These are phyloP conservation scores for Flaveria robusta DNA, from an alignment of 129 eudicot species.

Conservation along the genomic window DNA sequence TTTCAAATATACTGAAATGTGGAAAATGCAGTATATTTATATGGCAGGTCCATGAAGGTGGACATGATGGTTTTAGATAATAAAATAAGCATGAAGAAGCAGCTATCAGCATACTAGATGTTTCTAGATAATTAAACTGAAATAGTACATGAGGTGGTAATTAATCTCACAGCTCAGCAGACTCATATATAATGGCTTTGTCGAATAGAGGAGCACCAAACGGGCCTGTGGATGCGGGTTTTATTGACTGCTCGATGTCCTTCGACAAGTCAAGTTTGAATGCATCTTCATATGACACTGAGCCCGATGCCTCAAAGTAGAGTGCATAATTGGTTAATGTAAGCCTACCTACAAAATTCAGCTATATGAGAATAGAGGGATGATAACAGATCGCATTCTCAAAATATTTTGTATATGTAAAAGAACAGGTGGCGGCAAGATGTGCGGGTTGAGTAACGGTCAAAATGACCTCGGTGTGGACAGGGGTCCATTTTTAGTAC, in stretches of 20 bases:
- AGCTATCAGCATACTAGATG: conserved; percentile 19
- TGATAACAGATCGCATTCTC: conserved; percentile 10
- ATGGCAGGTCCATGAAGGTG: not conserved
- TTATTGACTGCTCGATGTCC: conserved; percentile 56
- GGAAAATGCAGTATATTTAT: not conserved
- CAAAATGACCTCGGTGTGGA: not conserved
- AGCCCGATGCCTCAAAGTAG: conserved; percentile 87
- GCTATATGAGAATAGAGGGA: conserved; percentile 14
- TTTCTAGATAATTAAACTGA: conserved; percentile 19
- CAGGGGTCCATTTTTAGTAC: not conserved
- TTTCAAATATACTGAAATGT: not conserved
- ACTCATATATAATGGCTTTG: conserved; percentile 76
- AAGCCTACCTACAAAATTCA: conserved; percentile 64
- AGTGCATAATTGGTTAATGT: conserved; percentile 86
- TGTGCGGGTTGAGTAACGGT: not conserved
- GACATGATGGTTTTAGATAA: not conserved
- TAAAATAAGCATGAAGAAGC: not conserved
- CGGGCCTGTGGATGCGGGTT: conserved; percentile 84
- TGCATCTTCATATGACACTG: conserved; percentile 67
- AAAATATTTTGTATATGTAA: not conserved
- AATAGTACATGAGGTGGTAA: conserved; percentile 32
- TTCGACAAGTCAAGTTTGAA: conserved; percentile 76
- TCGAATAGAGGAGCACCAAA: conserved; percentile 93
- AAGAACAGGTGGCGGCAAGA: not conserved
- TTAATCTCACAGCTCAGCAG: conserved; percentile 68